Conservation (phyloP, 208 protist species). For the Porcisia hertigi region DNA sequence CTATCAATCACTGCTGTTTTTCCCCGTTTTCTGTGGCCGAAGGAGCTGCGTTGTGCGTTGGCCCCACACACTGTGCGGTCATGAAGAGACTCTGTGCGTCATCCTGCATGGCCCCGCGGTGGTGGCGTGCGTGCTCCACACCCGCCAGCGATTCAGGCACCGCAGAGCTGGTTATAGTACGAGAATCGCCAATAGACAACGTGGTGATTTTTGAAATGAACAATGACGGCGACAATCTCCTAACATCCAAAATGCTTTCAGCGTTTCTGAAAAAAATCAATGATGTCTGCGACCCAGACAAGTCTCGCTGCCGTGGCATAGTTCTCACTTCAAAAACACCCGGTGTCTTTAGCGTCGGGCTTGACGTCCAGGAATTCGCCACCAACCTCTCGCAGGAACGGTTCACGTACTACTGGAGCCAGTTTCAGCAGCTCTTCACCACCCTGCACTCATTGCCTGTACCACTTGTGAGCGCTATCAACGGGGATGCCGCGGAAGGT, state of each 20-base stretch:
- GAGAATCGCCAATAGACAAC: conserved; percentile 49
- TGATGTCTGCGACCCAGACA: conserved; percentile 59
- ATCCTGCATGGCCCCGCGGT: not conserved
- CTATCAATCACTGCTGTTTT: too few relatives aligned
- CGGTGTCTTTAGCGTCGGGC: conserved; percentile 59
- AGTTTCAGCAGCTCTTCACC: conserved; percentile 72
- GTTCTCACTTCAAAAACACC: conserved; percentile 60
- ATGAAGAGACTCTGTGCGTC: not conserved
- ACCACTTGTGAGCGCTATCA: conserved; percentile 69
- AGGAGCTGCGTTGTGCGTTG: not conserved
- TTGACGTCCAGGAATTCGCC: conserved; percentile 58
- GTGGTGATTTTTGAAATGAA: conserved; percentile 67
- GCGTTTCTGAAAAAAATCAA: conserved; percentile 47
- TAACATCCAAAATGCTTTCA: conserved; percentile 46
- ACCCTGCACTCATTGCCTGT: conserved; percentile 72
- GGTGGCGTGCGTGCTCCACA: conserved; percentile 1
- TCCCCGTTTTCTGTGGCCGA: not conserved
- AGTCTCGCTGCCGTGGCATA: conserved; percentile 47
- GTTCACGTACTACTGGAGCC: conserved; percentile 66
- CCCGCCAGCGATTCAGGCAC: not conserved
- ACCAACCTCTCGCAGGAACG: conserved; percentile 31
- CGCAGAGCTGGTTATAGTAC: conserved; percentile 29
- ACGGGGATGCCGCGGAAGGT: conserved; percentile 61
- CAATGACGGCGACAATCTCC: conserved; percentile 43
- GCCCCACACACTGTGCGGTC: not conserved